phyloP scores from a whole-genome alignment of 352 stramenopile genomes.

The Phytophthora gonapodyides region DNA sequence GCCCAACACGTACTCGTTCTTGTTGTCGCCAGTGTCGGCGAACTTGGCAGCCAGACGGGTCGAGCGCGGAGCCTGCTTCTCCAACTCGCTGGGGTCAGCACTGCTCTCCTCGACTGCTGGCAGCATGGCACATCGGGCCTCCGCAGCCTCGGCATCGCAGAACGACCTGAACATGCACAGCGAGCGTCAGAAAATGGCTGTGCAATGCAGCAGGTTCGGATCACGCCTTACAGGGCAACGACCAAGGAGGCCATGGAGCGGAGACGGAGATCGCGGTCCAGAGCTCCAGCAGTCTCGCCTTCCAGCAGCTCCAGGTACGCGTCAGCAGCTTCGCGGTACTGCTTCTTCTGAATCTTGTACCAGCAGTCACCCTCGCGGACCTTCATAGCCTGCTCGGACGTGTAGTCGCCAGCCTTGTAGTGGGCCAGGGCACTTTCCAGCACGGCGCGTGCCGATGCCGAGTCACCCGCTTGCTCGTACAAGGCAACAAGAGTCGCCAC shows the following conservation, averaged over 20 bases:
- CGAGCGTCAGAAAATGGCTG: not conserved
- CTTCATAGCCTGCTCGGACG: slow-evolving; percentile 63
- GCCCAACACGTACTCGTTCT: slow-evolving; percentile 67
- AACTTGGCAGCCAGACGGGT: slow-evolving; percentile 69
- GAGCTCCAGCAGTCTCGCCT: slow-evolving; percentile 53
- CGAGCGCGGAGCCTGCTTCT: slow-evolving; percentile 64
- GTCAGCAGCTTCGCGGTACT: slow-evolving; percentile 65
- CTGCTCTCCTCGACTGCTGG: slow-evolving; percentile 58
- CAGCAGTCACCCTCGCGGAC: slow-evolving; percentile 80
- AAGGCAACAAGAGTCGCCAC: slow-evolving; percentile 81
- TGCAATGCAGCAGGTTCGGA: not conserved
- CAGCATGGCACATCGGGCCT: slow-evolving; percentile 68
- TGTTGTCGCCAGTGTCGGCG: slow-evolving; percentile 66
- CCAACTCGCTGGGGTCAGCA: slow-evolving; percentile 63
- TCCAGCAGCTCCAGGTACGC: slow-evolving; percentile 77
- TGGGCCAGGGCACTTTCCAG: slow-evolving; percentile 56
- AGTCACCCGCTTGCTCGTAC: slow-evolving; percentile 68
- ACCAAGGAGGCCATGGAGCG: slow-evolving; percentile 78
- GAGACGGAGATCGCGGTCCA: slow-evolving; percentile 75
- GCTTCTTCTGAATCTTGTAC: slow-evolving; percentile 81
- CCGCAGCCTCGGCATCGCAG: slow-evolving; percentile 68
- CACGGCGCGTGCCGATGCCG: slow-evolving; percentile 51
- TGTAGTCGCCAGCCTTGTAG: slow-evolving; percentile 60
- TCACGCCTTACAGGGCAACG: slow-evolving; percentile 61
- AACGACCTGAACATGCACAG: slow-evolving; percentile 54